These are phyloP conservation scores for Colletotrichum caudatum DNA, from an alignment of 2,329 filamentous ascomycete species.

Conservation along the genomic window DNA sequence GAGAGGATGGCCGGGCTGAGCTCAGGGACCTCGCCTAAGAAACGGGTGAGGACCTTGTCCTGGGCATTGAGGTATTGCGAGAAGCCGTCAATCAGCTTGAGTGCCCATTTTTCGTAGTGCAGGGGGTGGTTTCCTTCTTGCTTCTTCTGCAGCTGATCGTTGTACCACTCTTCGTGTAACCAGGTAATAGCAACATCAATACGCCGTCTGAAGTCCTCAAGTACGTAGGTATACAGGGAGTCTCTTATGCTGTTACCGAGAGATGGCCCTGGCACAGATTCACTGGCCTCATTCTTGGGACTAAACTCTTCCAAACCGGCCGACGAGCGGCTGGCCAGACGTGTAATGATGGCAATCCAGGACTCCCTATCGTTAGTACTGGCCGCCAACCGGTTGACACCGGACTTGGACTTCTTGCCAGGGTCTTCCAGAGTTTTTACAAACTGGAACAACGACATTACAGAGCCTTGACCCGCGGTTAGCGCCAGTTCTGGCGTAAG, in stretches of 20 bases:
- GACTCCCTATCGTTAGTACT: conserved; percentile 87
- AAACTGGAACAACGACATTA: conserved; percentile 82
- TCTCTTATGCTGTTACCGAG: conserved; percentile 82
- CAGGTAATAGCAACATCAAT: conserved; percentile 93
- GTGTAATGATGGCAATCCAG: conserved; percentile 89
- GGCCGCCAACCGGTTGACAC: conserved; percentile 86
- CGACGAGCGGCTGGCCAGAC: conserved; percentile 83
- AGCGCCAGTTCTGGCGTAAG: conserved; percentile 78
- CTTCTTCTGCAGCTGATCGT: conserved; percentile 71
- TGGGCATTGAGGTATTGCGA: conserved; percentile 90
- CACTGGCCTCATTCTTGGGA: conserved; percentile 69
- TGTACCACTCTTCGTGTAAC: conserved; percentile 99
- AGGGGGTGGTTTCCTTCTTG: conserved; percentile 61
- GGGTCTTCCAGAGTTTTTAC: conserved; percentile 79
- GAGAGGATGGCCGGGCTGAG: conserved; percentile 79
- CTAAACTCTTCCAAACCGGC: conserved; percentile 73
- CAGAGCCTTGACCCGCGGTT: conserved; percentile 79
- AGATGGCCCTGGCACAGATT: conserved; percentile 51
- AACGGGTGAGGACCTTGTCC: conserved; percentile 90
- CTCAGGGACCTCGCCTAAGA: conserved; percentile 90
- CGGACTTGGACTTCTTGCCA: conserved; percentile 72
- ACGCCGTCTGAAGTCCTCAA: conserved; percentile 90
- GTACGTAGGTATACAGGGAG: conserved; percentile 83
- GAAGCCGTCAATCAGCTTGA: conserved; percentile 89
- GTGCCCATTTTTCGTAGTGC: conserved; percentile 83